A percentile compares a stretch with the other conserved stretches of the same genome.
Evolutionary conservation across 1,284 basidiomycete species (phyloP).

Genomic region (Takashimella koratensis): DNA sequence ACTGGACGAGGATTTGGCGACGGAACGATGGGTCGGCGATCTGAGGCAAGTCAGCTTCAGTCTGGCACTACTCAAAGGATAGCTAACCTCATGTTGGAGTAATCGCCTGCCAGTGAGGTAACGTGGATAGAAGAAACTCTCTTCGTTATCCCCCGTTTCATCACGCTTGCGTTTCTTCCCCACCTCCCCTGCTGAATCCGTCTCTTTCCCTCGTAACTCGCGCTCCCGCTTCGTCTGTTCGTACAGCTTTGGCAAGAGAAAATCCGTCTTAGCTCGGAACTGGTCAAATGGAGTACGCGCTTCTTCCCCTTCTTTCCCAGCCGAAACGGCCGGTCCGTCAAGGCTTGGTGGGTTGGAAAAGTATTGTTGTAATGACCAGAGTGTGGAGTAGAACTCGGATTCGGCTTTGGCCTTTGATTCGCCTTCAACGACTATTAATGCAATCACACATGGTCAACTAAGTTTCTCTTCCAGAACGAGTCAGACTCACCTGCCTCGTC

Average conservation of each 20-base stretch:
- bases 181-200: slow-evolving; percentile 10
- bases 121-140: slow-evolving; percentile 40
- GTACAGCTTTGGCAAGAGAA: slow-evolving; percentile 38
- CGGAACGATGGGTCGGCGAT: slow-evolving; percentile 43
- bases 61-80: background rate
- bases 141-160: slow-evolving; percentile 3
- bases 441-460: no score
- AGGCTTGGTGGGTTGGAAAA: slow-evolving; percentile 44
- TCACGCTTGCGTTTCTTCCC: slow-evolving; percentile 29
- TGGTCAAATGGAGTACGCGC: slow-evolving; percentile 30
- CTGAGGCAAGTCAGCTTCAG: no score
- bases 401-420: slow-evolving; percentile 6
- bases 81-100: slow-evolving; percentile 36
- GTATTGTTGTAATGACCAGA: slow-evolving; percentile 47
- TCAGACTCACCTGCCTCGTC: slow-evolving; percentile 3
- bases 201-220: slow-evolving; percentile 29
- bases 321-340: slow-evolving; percentile 24
- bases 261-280: slow-evolving; percentile 38
- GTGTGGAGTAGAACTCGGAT: slow-evolving; percentile 42
- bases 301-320: slow-evolving; percentile 8
- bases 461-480: no score
- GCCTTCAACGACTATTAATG: no score
- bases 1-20: slow-evolving; percentile 46
- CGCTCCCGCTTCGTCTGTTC: slow-evolving; percentile 36
- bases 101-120: slow-evolving; percentile 42